Base-by-base conservation (phyloP, 2,329 filamentous ascomycete species). In the Eutypa lata region DNA sequence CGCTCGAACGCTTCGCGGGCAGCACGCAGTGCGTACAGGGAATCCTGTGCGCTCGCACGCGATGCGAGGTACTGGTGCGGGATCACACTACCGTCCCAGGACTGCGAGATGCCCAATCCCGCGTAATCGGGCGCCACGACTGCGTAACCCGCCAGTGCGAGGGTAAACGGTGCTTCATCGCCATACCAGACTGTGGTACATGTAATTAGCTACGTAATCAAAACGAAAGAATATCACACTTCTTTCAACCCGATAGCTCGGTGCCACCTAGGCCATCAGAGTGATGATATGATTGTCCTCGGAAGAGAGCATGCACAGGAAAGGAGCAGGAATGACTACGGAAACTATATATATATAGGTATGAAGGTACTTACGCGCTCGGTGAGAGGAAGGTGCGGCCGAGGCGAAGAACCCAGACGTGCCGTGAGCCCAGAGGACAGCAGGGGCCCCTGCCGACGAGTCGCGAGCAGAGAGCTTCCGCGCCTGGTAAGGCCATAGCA, bases 401-500 rank as follows among this genome's bases (percentile, higher is more conserved):
- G 71, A 62, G 4, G 67, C 62, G 26, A 68, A 69, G 53, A 72
- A 63, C 1, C 75, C 77, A 8, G 69, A 71, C 2, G 75, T 76
- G 3, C 76, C 76, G 53, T 79, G 76, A 2, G 70, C 66, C 74
- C 74, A 78, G 13, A 70, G 59, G 0, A 77, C 70, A 7, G 72
- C 56, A 1, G 69, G 71, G 3, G 48, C 16, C 47, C n/a, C 16
- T 13, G 37, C 3, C 53, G 50, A 26, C 53, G 45, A 31, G 26
- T 8, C 22, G 13, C 4, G 22, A 4, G n/a, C 35, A 13, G 35
- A 13, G 37, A 57, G 56, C 13, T 26, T 49, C 22, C 53, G 48
- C 14, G 56, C 47, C 22, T 38, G 48, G 49, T 67, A 81, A 0
- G 78, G 78, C 76, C 76, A 81, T 1, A 81, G 70, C 13, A 81